phyloP scores from a whole-genome alignment of 2,329 filamentous ascomycete genomes.

The Sclerotinia minor region DNA sequence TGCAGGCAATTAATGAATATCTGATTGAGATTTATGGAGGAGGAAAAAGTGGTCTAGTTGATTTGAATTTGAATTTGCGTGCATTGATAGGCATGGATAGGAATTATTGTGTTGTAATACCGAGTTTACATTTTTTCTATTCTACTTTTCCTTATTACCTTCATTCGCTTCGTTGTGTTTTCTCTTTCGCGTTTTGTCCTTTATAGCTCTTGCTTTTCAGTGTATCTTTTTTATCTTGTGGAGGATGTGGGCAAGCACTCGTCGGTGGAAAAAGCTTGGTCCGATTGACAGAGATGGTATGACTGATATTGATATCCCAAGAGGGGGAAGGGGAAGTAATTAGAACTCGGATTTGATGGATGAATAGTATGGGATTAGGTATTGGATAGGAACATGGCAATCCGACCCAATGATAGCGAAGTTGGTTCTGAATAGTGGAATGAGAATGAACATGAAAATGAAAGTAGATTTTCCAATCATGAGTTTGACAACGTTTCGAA shows the following conservation, averaged over 20 bases:
- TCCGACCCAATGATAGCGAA: background rate
- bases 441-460: conserved; percentile 6
- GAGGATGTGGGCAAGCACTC: background rate
- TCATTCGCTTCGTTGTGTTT: conserved; percentile 22
- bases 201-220: conserved; percentile 1
- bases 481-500: background rate
- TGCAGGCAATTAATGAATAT: conserved; percentile 27
- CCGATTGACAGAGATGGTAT: background rate
- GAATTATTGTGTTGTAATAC: conserved; percentile 24
- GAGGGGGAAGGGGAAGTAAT: conserved; percentile 9
- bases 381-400: background rate
- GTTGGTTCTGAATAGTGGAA: background rate
- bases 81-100: conserved; percentile 16
- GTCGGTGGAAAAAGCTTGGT: background rate
- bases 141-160: conserved; percentile 8
- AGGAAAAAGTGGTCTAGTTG: conserved; percentile 11
- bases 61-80: conserved; percentile 16
- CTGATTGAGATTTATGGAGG: conserved; percentile 10
- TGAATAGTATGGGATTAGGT: background rate
- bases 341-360: background rate
- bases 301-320: conserved; percentile 4
- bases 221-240: conserved; percentile 11
- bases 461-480: background rate
- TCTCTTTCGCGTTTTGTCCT: conserved; percentile 1
- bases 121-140: conserved; percentile 5